Conservation (phyloP, 1,284 basidiomycete species). For the Neotropicomus parvogracilis region DNA sequence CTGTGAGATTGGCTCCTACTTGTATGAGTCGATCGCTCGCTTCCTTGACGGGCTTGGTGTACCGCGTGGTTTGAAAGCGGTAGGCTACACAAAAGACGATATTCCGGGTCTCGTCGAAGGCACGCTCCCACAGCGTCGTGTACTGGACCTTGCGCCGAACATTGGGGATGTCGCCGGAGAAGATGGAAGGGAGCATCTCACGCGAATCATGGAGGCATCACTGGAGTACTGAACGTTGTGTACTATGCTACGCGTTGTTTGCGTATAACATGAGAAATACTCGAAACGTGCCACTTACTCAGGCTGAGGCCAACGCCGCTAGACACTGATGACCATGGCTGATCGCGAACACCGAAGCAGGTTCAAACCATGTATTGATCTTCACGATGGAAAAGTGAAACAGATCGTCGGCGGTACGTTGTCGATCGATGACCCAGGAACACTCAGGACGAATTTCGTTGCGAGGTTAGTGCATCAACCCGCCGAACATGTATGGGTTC, state of each 20-base stretch:
- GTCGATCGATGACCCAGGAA: conserved; percentile 57
- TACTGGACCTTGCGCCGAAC: conserved; percentile 84
- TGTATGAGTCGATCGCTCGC: conserved; percentile 87
- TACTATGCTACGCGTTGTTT: conserved; percentile 10
- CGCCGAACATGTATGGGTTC: background rate
- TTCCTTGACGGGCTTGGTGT: conserved; percentile 88
- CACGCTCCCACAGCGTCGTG: conserved; percentile 82
- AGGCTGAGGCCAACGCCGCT: too few relatives aligned
- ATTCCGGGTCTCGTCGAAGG: conserved; percentile 76
- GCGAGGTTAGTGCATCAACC: conserved; percentile 61
- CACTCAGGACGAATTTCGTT: conserved; percentile 89
- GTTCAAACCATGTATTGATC: conserved; percentile 96
- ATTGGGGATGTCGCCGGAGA: conserved; percentile 76
- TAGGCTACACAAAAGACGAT: conserved; percentile 76
- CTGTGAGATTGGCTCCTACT: conserved; percentile 72
- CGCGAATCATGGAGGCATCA: conserved; percentile 71
- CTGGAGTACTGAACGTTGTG: conserved; percentile 59
- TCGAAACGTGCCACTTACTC: too few relatives aligned
- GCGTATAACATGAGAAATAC: conserved; percentile 5
- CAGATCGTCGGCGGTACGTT: conserved; percentile 98
- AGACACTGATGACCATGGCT: conserved; percentile 15
- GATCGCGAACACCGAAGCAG: conserved; percentile 27
- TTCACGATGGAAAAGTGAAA: conserved; percentile 93
- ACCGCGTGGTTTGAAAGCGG: conserved; percentile 81
- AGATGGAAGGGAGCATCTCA: conserved; percentile 77